Conservation (phyloP, 768 basidiomycete species). For the Hericium erinaceus region DNA sequence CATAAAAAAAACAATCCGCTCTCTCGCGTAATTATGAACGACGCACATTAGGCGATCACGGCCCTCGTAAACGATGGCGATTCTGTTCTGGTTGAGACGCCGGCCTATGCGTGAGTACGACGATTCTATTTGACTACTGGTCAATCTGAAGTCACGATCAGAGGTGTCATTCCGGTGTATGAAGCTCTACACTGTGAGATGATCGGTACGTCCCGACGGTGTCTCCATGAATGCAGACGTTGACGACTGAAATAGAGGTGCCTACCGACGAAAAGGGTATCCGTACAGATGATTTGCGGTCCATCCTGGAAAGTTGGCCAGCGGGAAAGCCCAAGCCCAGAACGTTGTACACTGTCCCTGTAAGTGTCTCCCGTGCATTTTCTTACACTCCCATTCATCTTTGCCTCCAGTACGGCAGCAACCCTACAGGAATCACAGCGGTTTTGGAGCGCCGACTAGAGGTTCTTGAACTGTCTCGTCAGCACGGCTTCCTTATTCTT, state of each 20-base stretch:
- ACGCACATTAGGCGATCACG: constrained; percentile 9
- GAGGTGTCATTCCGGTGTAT: constrained; percentile 62
- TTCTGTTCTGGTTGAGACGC: constrained; percentile 71
- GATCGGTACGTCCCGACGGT: constrained; percentile 36
- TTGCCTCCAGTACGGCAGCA: constrained; percentile 60
- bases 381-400: not conserved
- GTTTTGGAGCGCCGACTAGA: constrained; percentile 59
- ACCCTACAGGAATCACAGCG: constrained; percentile 78
- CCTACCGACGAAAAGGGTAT: constrained; percentile 70
- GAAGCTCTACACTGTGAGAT: constrained; percentile 44
- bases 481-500: constrained; percentile 73
- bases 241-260: constrained; percentile 44
- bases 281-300: constrained; percentile 44
- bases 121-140: not conserved
- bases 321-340: constrained; percentile 61
- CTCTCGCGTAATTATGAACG: not conserved
- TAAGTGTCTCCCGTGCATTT: constrained; percentile 17
- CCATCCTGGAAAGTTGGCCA: constrained; percentile 70
- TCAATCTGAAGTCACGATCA: constrained; percentile 15
- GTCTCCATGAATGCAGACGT: not conserved
- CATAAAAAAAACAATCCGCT: constrained; percentile 1
- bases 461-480: constrained; percentile 59
- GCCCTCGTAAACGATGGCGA: constrained; percentile 78
- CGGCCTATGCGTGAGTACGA: constrained; percentile 57
- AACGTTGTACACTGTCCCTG: constrained; percentile 74